Conservation (phyloP, 148 eudicot species). For the Camellia sinensis region DNA sequence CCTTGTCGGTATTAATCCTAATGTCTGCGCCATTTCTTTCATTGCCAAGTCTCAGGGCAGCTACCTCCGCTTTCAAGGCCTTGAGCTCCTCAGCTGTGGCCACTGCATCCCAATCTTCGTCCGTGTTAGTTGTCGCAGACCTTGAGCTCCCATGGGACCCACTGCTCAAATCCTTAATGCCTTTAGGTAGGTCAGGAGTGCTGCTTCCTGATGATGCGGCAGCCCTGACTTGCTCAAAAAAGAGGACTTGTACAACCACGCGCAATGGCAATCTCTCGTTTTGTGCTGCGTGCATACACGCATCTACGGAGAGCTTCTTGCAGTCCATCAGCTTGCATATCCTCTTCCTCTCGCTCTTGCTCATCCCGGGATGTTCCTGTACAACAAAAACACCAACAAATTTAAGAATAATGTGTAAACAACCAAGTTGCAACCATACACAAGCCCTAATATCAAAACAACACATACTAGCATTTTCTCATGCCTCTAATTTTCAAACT, state of each 20-base stretch:
- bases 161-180: conserved; percentile 53
- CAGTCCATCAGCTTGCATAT: conserved; percentile 88
- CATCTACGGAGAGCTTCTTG: conserved; percentile 93
- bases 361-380: conserved; percentile 89
- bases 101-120: conserved; percentile 90
- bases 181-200: conserved; percentile 56
- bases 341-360: conserved; percentile 81
- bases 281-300: conserved; percentile 91
- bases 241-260: conserved; percentile 84
- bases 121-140: conserved; percentile 41
- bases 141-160: conserved; percentile 66
- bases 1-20: conserved; percentile 31
- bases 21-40: conserved; percentile 20
- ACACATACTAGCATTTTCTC: background rate
- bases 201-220: conserved; percentile 79
- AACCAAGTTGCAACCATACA: background rate
- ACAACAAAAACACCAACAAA: conserved; percentile 6
- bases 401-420: background rate
- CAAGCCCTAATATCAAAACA: background rate
- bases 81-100: conserved; percentile 80
- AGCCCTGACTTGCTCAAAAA: conserved; percentile 88
- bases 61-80: conserved; percentile 71
- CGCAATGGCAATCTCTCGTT: conserved; percentile 92
- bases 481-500: background rate
- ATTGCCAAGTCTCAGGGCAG: conserved; percentile 59